Percentiles rank a stretch among this genome's conserved stretches.
Evolutionary conservation across 2,329 filamentous ascomycete species (phyloP).

Genomic region (Phaeomoniella chlamydospora): DNA sequence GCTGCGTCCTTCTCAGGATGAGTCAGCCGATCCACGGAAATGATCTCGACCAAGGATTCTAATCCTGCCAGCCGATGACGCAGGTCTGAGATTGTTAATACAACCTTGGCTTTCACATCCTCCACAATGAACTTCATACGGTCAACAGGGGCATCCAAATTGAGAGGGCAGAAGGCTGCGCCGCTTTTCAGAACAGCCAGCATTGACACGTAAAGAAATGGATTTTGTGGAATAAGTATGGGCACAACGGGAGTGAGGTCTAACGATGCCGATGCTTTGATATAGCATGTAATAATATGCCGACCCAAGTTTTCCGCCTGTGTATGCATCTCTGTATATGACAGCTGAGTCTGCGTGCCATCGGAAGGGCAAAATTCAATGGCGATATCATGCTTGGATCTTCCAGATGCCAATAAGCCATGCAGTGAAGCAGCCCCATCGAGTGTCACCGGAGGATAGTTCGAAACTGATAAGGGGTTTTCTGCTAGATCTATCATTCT

Average conservation of each 20-base stretch:
- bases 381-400: constrained; percentile 29
- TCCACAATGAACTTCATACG: constrained; percentile 64
- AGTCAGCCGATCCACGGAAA: not conserved
- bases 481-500: no score
- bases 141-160: constrained; percentile 62
- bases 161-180: constrained; percentile 73
- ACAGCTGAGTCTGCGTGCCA: constrained; percentile 31
- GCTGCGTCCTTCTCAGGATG: constrained; percentile 1
- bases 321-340: constrained; percentile 49
- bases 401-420: constrained; percentile 41
- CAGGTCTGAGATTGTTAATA: constrained; percentile 45
- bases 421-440: constrained; percentile 44
- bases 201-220: constrained; percentile 62
- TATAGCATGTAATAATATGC: constrained; percentile 25
- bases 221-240: constrained; percentile 61
- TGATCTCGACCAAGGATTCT: not conserved
- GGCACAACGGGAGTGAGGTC: constrained; percentile 43
- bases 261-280: constrained; percentile 4
- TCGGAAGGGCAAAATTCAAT: constrained; percentile 48
- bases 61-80: constrained; percentile 20
- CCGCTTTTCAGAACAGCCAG: constrained; percentile 69
- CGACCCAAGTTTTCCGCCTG: constrained; percentile 42
- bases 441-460: constrained; percentile 36
- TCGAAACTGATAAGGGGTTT: constrained; percentile 37
- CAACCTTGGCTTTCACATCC: constrained; percentile 57